Evolutionary conservation across 2,329 filamentous ascomycete species (phyloP).

Genomic region (Calonectria ilicicola): DNA sequence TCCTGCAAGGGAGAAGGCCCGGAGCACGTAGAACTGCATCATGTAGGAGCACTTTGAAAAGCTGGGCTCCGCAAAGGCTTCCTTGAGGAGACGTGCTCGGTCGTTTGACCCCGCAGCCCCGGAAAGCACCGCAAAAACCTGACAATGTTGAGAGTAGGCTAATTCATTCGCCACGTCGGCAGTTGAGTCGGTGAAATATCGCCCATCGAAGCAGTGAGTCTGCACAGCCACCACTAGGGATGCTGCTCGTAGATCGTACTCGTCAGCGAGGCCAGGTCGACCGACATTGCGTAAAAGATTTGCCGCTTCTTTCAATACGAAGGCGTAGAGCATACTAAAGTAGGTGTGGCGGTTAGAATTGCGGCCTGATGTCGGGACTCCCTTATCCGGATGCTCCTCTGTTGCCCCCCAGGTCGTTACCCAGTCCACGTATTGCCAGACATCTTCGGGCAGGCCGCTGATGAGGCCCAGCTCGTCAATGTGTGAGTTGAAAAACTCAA

Average conservation of each 20-base stretch:
- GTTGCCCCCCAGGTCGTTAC: conserved; percentile 32
- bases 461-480: conserved; percentile 29
- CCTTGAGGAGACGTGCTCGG: conserved; percentile 11
- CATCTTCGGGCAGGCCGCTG: conserved; percentile 34
- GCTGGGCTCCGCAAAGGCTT: background rate
- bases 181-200: conserved; percentile 50
- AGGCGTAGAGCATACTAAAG: conserved; percentile 50
- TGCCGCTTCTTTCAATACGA: conserved; percentile 49
- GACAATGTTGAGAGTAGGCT: conserved; percentile 50
- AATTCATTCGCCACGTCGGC: conserved; percentile 41
- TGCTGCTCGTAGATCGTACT: conserved; percentile 44
- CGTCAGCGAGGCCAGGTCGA: conserved; percentile 45
- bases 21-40: conserved; percentile 27
- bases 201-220: conserved; percentile 48
- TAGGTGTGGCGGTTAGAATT: conserved; percentile 47
- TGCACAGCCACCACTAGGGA: conserved; percentile 40
- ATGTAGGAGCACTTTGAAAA: conserved; percentile 30
- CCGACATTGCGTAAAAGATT: conserved; percentile 46
- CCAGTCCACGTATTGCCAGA: conserved; percentile 54
- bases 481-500: conserved; percentile 45
- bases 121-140: conserved; percentile 50
- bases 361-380: conserved; percentile 52
- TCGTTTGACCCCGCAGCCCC: conserved; percentile 38
- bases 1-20: conserved; percentile 21
- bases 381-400: conserved; percentile 34